Percentiles rank a stretch among this genome's conserved stretches.
phyloP scores from a whole-genome alignment of 208 protist genomes.

The Leishmania lainsoni region DNA sequence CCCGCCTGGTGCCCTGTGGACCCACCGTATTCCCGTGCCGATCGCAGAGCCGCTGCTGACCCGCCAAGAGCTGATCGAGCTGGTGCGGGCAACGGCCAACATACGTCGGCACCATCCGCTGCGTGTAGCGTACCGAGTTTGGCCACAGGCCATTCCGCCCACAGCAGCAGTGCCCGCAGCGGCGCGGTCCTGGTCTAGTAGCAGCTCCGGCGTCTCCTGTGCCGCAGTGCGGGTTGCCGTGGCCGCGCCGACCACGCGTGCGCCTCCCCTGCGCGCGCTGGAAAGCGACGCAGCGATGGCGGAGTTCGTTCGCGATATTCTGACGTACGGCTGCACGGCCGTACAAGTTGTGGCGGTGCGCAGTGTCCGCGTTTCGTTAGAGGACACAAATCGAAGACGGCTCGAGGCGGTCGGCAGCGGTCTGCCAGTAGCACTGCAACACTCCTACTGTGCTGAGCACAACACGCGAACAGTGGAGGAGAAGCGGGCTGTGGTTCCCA shows the following conservation, averaged over 20 bases:
- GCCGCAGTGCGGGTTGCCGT: background rate
- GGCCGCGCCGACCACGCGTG: constrained; percentile 13
- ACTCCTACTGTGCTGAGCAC: background rate
- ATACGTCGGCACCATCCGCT: constrained; percentile 29
- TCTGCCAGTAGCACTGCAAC: background rate
- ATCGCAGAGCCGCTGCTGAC: constrained; percentile 37
- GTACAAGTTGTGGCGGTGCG: constrained; percentile 31
- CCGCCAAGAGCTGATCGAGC: constrained; percentile 36
- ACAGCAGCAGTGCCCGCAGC: background rate
- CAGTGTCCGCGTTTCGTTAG: constrained; percentile 24
- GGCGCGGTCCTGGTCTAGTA: background rate
- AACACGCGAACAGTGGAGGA: background rate
- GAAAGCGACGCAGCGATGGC: constrained; percentile 24
- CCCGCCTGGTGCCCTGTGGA: constrained; percentile 22
- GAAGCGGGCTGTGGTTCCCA: background rate
- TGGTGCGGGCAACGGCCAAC: constrained; percentile 31
- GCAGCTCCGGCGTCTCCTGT: background rate
- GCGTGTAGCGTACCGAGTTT: constrained; percentile 53
- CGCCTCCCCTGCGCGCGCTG: constrained; percentile 20
- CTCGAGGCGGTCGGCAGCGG: background rate
- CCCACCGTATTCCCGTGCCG: constrained; percentile 21
- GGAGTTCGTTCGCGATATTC: constrained; percentile 10
- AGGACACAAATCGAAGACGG: background rate
- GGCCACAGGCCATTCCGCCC: background rate
- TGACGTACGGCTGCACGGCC: constrained; percentile 16